These are phyloP conservation scores for Rubroshorea leprosula DNA, from an alignment of 345 rosid genomes.

Conservation along the genomic window DNA sequence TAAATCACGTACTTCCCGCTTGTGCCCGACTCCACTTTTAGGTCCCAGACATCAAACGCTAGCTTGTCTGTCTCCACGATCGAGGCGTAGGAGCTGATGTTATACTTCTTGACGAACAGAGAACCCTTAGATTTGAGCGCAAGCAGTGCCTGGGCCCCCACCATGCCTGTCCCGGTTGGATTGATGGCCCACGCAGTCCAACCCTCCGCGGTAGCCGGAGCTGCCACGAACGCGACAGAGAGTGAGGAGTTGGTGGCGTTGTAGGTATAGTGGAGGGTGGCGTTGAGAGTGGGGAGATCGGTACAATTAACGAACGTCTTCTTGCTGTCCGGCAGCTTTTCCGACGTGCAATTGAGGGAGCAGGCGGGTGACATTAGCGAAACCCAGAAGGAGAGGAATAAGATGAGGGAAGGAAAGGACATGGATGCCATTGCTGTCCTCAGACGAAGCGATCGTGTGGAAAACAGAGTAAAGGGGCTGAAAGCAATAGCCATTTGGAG, in stretches of 20 bases:
- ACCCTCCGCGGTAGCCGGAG: slow-evolving; percentile 40
- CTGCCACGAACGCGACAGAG: slow-evolving; percentile 59
- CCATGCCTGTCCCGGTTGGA: slow-evolving; percentile 46
- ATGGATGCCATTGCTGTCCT: no score
- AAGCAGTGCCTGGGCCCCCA: slow-evolving; percentile 57
- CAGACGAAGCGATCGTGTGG: no score
- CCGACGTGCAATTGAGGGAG: slow-evolving; percentile 52
- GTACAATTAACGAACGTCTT: slow-evolving; percentile 36
- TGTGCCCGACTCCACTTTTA: slow-evolving; percentile 28
- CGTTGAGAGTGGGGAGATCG: slow-evolving; percentile 41
- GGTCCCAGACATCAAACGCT: slow-evolving; percentile 52
- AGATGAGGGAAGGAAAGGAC: slow-evolving; percentile 2
- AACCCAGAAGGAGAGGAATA: slow-evolving; percentile 17
- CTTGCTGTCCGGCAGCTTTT: slow-evolving; percentile 24
- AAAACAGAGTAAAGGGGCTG: no score
- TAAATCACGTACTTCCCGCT: slow-evolving; percentile 34
- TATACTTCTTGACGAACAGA: slow-evolving; percentile 40
- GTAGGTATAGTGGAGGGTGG: slow-evolving; percentile 72
- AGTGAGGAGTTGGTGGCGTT: slow-evolving; percentile 63
- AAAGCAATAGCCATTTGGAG: no score
- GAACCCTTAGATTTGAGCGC: slow-evolving; percentile 39
- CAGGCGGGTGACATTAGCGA: slow-evolving; percentile 36
- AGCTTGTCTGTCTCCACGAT: slow-evolving; percentile 27
- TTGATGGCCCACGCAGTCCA: slow-evolving; percentile 88
- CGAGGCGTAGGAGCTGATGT: slow-evolving; percentile 30